Conservation (phyloP, 106 monocot species). For the Alisma plantagoaquatica region DNA sequence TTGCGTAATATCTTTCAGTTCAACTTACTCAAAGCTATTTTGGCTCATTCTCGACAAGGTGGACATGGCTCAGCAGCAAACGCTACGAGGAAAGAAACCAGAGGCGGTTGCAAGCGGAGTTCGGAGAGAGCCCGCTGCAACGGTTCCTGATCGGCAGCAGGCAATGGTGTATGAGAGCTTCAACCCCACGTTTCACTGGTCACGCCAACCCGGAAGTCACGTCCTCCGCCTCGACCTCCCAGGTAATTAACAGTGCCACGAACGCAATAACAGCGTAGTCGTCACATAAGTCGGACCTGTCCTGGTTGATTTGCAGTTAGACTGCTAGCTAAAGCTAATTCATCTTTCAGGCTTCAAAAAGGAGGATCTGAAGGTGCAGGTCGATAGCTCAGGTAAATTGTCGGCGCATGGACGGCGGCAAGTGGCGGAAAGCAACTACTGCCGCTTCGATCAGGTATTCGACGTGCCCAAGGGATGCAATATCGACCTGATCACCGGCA, state of each 20-base stretch:
- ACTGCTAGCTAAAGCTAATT: neutral
- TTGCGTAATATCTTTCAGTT: too few species aligned
- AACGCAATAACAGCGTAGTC: neutral
- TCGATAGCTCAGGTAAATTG: conserved; percentile 14
- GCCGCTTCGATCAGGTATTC: conserved; percentile 1
- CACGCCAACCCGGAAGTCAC: neutral
- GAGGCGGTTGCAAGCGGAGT: too few species aligned
- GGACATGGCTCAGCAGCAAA: too few species aligned
- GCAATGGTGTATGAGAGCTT: neutral
- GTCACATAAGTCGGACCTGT: neutral
- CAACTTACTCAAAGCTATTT: too few species aligned
- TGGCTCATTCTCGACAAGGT: too few species aligned
- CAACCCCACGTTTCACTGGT: conserved; percentile 14
- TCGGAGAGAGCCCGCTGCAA: too few species aligned
- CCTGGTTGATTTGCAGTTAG: neutral
- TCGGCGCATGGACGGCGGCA: conserved; percentile 1
- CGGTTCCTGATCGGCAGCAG: too few species aligned
- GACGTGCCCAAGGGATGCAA: conserved; percentile 13
- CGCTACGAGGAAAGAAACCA: too few species aligned
- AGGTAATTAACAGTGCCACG: neutral
- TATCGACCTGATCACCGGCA: conserved; percentile 15
- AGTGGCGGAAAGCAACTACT: neutral
- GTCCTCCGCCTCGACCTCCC: conserved; percentile 13
- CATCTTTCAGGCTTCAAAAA: conserved; percentile 15
- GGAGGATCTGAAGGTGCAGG: conserved; percentile 19